Percentiles rank a stretch among this genome's conserved stretches.
Conservation (phyloP, 345 rosid genomes). For the Punica granatum region DNA sequence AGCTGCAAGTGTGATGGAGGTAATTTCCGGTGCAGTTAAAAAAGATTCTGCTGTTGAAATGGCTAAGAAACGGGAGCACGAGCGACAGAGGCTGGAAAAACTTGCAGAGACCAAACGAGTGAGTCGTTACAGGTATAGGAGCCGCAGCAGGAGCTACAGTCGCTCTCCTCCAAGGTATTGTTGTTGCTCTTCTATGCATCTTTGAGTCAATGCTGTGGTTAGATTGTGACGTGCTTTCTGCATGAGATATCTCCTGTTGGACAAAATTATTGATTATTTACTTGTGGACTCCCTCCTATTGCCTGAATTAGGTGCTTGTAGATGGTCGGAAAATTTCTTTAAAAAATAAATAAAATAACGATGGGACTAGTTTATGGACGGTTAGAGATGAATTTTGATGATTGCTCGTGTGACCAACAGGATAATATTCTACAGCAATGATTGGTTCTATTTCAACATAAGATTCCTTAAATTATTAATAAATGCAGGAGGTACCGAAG, state of each 20-base stretch:
- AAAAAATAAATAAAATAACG: no score
- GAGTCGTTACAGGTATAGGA: constrained; percentile 54
- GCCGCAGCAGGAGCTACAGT: constrained; percentile 81
- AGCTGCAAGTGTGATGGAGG: background rate
- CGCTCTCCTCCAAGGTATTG: constrained; percentile 80
- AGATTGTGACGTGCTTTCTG: background rate
- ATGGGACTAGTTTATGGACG: no score
- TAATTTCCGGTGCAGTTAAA: constrained; percentile 45
- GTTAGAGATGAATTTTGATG: no score
- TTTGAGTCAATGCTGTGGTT: background rate
- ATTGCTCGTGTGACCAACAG: no score
- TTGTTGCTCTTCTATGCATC: background rate
- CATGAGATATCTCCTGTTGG: background rate
- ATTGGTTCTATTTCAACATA: background rate
- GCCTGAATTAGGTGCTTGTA: background rate
- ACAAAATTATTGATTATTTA: no score
- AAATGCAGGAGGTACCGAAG: constrained; percentile 38
- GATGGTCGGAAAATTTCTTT: no score
- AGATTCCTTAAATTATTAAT: constrained; percentile 6
- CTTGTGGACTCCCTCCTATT: no score
- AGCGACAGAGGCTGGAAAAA: constrained; percentile 80
- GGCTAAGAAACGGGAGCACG: constrained; percentile 92
- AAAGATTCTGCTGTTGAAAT: constrained; percentile 90
- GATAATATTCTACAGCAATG: no score
- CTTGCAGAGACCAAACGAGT: constrained; percentile 83